Conservation (phyloP, 1,139 yeast genomes). For the Geotrichum phurueaensis region DNA sequence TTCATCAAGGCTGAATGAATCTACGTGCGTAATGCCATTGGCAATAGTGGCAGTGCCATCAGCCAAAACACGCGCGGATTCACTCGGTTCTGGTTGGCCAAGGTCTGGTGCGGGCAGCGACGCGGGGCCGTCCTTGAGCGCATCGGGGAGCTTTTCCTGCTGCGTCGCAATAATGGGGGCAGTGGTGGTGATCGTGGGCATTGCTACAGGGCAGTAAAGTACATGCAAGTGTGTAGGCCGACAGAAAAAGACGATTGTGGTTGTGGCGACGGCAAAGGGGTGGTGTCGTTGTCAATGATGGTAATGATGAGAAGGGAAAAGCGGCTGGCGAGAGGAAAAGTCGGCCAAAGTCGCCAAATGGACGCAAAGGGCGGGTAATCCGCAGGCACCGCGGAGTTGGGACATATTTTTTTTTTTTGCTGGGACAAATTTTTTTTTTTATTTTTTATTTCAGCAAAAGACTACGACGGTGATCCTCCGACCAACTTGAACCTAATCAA, state of each 20-base stretch:
- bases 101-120: not conserved
- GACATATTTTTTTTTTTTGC: too few relatives aligned
- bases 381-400: not conserved
- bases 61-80: not conserved
- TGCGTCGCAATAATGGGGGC: not conserved
- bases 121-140: not conserved
- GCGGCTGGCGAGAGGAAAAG: not conserved
- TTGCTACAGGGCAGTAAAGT: not conserved
- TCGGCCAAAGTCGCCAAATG: not conserved
- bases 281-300: not conserved
- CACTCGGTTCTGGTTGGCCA: not conserved
- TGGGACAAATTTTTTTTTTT: not conserved
- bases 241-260: not conserved
- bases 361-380: not conserved
- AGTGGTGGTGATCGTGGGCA: not conserved
- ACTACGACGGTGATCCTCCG: not conserved
- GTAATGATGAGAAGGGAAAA: not conserved
- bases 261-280: not conserved
- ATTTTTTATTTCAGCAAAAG: not conserved
- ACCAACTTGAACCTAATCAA: not conserved
- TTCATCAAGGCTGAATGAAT: not conserved
- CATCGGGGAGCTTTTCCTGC: not conserved
- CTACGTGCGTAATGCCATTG: not conserved
- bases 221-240: not conserved
- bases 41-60: not conserved